Conservation (phyloP, 176 grass and related monocot genomes). For the Juncus effusus region DNA sequence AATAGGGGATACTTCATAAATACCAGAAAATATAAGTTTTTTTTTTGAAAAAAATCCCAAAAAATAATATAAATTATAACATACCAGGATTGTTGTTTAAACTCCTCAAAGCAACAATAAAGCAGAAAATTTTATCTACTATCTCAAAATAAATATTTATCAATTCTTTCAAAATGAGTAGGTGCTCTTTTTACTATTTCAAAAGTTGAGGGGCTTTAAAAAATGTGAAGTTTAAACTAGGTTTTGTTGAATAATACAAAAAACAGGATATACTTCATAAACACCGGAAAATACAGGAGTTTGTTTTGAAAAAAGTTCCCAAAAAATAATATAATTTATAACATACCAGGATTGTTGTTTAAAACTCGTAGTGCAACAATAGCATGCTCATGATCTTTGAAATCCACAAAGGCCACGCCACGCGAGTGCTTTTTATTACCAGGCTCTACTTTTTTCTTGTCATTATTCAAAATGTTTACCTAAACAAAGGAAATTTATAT, state of each 20-base stretch:
- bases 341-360: slow-evolving; percentile 93
- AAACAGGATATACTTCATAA: neutral
- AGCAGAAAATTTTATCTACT: no score
- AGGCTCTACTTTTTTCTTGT: slow-evolving; percentile 59
- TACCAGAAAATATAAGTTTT: neutral
- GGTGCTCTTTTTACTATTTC: no score
- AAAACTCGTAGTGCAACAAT: slow-evolving; percentile 91
- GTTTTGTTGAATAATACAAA: no score
- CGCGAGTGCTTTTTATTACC: slow-evolving; percentile 70
- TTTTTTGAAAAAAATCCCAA: neutral
- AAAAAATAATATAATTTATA: slow-evolving; percentile 3
- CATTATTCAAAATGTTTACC: slow-evolving; percentile 85
- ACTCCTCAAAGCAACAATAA: slow-evolving; percentile 84
- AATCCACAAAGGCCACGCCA: slow-evolving; percentile 92
- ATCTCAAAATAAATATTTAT: no score
- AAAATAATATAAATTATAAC: slow-evolving; percentile 4
- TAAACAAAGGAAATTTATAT: slow-evolving; percentile 31
- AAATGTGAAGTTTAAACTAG: no score
- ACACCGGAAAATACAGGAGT: neutral
- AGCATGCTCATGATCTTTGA: slow-evolving; percentile 92
- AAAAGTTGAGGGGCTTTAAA: no score
- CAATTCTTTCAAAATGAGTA: no score
- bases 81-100: slow-evolving; percentile 98
- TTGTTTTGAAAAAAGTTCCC: neutral
- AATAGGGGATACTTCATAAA: neutral